phyloP scores from a whole-genome alignment of 1,284 basidiomycete genomes.

The Cutaneotrichosporon dermatis region DNA sequence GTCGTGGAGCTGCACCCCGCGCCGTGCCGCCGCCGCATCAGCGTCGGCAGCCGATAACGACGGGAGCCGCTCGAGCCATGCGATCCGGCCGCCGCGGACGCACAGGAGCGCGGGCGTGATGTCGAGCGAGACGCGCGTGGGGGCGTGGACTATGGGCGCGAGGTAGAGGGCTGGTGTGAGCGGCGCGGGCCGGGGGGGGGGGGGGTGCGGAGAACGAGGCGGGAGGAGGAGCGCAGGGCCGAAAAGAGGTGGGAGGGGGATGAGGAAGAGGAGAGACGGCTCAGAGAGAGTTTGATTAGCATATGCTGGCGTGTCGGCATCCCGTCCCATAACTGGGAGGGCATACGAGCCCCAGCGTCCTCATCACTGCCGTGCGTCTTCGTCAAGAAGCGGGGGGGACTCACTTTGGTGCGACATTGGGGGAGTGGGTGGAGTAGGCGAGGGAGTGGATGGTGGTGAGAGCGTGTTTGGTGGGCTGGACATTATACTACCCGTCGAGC shows the following conservation, averaged over 20 bases:
- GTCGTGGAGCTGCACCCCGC: constrained; percentile 24
- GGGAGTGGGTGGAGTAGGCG: background rate
- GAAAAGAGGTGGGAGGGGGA: background rate
- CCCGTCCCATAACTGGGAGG: background rate
- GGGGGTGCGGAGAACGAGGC: background rate
- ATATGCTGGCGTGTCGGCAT: constrained; percentile 14
- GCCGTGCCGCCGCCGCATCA: constrained; percentile 31
- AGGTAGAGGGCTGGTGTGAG: constrained; percentile 28
- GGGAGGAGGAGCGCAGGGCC: too few relatives aligned
- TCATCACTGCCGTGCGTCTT: constrained; percentile 9
- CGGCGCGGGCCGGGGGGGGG: background rate
- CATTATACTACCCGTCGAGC: too few relatives aligned
- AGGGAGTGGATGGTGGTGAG: too few relatives aligned
- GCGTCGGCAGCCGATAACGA: constrained; percentile 28
- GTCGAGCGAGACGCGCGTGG: constrained; percentile 56
- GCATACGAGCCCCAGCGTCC: constrained; percentile 13
- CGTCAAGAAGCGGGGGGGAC: background rate
- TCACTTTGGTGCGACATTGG: background rate
- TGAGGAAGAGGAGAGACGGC: background rate
- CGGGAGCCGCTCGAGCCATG: constrained; percentile 57
- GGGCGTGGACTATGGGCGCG: constrained; percentile 64
- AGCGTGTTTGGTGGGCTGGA: too few relatives aligned
- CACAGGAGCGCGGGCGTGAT: constrained; percentile 61
- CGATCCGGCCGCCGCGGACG: constrained; percentile 61
- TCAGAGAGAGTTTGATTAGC: constrained; percentile 14